Conservation (phyloP, 2,329 filamentous ascomycete genomes). For the Pseudocercospora cruenta region DNA sequence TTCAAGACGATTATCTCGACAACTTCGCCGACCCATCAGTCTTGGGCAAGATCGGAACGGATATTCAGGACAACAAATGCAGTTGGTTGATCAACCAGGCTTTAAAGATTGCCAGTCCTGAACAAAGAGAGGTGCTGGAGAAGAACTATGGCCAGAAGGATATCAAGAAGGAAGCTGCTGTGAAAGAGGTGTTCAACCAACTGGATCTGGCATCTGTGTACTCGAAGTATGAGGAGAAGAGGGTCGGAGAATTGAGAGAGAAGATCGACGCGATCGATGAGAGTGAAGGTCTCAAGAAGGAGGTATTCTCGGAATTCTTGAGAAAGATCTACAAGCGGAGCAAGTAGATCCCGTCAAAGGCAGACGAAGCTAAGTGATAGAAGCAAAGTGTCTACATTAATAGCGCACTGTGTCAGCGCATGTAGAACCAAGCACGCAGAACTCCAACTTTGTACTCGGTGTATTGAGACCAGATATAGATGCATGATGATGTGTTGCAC, state of each 20-base stretch:
- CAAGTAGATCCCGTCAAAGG: constrained; percentile 63
- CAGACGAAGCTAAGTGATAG: not conserved
- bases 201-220: constrained; percentile 82
- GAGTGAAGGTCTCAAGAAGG: constrained; percentile 84
- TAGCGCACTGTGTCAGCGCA: too few species aligned
- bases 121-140: constrained; percentile 86
- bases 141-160: constrained; percentile 95
- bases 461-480: too few species aligned
- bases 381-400: too few species aligned
- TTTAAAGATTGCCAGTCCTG: constrained; percentile 74
- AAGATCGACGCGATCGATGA: constrained; percentile 83
- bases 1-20: constrained; percentile 98
- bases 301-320: constrained; percentile 85
- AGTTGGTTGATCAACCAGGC: constrained; percentile 98
- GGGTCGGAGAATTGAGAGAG: constrained; percentile 73
- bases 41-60: constrained; percentile 98
- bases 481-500: too few species aligned
- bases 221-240: constrained; percentile 85
- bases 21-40: constrained; percentile 91
- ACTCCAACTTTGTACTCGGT: too few species aligned
- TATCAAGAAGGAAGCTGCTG: constrained; percentile 74
- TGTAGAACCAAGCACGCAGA: too few species aligned
- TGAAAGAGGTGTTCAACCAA: constrained; percentile 89
- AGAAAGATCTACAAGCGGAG: constrained; percentile 97
- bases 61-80: constrained; percentile 99